Conservation (phyloP, 768 basidiomycete genomes). For the Phaffia australis region DNA sequence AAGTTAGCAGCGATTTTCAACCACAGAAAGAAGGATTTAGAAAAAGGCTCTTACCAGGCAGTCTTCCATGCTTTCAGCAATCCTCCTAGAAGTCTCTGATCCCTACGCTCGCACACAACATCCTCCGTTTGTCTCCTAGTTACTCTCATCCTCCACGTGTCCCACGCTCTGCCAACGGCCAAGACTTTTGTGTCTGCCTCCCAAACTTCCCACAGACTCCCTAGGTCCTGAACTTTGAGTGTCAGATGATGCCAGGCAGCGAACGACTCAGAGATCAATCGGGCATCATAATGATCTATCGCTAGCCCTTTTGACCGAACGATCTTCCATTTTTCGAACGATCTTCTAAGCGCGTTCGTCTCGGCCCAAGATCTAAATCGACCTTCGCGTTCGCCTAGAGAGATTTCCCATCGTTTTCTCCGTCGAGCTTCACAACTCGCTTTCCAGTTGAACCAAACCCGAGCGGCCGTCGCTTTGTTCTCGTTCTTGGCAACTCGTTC, state of each 20-base stretch:
- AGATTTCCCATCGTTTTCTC: slow-evolving; percentile 7
- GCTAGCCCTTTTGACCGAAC: slow-evolving; percentile 2
- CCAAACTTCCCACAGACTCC: not conserved
- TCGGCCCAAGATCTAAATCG: not conserved
- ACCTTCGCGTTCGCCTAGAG: not conserved
- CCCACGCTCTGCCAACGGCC: slow-evolving; percentile 39
- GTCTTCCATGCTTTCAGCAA: slow-evolving; percentile 51
- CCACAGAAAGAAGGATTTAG: no score
- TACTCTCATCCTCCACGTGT: slow-evolving; percentile 48
- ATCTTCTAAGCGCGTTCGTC: not conserved
- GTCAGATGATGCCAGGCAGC: slow-evolving; percentile 1
- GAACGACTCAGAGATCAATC: not conserved
- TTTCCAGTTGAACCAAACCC: slow-evolving; percentile 20
- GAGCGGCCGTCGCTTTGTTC: slow-evolving; percentile 4
- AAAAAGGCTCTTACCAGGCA: slow-evolving; percentile 43
- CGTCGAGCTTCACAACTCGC: slow-evolving; percentile 14
- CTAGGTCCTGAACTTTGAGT: not conserved
- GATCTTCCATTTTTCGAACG: not conserved
- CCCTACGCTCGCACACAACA: slow-evolving; percentile 9
- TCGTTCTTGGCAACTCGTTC: not conserved
- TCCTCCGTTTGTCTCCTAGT: slow-evolving; percentile 41
- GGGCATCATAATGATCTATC: not conserved
- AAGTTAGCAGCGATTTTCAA: no score
- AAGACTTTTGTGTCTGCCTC: not conserved
- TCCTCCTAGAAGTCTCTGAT: slow-evolving; percentile 44